Evolutionary conservation across 2,329 filamentous ascomycete genomes (phyloP).

Genomic region (Microsporum ferrugineum): DNA sequence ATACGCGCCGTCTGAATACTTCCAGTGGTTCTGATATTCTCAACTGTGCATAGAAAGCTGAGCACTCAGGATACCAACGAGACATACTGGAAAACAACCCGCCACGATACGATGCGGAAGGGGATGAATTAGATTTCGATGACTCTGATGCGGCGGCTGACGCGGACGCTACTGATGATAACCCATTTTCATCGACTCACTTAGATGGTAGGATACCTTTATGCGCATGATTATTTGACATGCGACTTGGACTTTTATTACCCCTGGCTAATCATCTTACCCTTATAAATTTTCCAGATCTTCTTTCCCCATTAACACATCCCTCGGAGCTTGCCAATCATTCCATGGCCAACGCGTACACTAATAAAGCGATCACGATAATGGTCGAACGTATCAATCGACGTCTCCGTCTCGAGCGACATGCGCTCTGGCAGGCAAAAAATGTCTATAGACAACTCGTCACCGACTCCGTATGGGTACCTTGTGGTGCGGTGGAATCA

Average conservation of each 20-base stretch:
- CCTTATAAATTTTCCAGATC: constrained; percentile 46
- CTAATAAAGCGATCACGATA: constrained; percentile 46
- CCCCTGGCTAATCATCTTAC: background rate
- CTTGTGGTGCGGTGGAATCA: constrained; percentile 43
- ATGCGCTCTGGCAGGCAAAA: constrained; percentile 47
- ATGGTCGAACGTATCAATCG: constrained; percentile 46
- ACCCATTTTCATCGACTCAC: constrained; percentile 48
- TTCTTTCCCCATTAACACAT: constrained; percentile 51
- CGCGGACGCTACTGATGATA: constrained; percentile 46
- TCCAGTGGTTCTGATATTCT: background rate
- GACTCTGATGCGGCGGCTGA: constrained; percentile 49
- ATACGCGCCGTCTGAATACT: background rate
- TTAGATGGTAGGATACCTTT: constrained; percentile 41
- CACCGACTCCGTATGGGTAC: constrained; percentile 50
- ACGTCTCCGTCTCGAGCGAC: constrained; percentile 47
- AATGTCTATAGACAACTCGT: constrained; percentile 47
- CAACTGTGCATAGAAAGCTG: constrained; percentile 39
- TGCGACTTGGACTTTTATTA: background rate
- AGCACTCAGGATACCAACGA: constrained; percentile 51
- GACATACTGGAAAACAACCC: constrained; percentile 50
- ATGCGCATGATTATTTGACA: background rate
- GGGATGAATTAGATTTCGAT: constrained; percentile 48
- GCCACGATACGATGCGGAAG: constrained; percentile 51
- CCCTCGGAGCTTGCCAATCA: constrained; percentile 50
- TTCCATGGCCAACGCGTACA: constrained; percentile 47